Conservation (phyloP, 208 protist genomes). For the Acanthamoeba royreba region DNA sequence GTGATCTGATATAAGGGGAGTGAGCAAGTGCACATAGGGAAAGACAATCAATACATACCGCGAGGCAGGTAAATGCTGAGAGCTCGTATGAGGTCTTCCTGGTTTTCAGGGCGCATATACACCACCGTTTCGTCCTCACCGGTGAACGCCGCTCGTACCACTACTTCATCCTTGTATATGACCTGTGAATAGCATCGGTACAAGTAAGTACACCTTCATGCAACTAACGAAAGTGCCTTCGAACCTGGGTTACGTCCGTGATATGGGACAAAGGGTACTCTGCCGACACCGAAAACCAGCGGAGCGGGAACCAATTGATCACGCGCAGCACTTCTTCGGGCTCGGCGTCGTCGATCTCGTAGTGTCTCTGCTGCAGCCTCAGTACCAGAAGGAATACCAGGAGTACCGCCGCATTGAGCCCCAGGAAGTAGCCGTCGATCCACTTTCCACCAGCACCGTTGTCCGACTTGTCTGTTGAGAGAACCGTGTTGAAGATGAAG, state of each 20-base stretch:
- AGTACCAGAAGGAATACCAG: neutral
- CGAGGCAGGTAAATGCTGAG: neutral
- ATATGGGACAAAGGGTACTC: neutral
- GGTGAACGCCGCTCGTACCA: neutral
- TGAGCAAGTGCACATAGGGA: neutral
- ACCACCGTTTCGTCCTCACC: neutral
- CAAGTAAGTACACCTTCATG: too few relatives aligned
- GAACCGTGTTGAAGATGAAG: neutral
- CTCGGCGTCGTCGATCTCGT: neutral
- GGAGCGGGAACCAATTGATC: neutral
- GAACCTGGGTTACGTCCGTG: neutral
- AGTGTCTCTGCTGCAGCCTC: neutral
- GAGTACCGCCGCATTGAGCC: neutral
- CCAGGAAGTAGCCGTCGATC: neutral
- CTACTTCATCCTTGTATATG: neutral
- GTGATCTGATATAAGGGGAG: neutral
- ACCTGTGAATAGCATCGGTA: neutral
- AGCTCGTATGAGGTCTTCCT: neutral
- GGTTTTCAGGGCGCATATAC: neutral
- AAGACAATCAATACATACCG: neutral
- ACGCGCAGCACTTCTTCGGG: neutral
- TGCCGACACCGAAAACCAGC: neutral
- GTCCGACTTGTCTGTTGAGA: neutral
- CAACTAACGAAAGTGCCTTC: too few relatives aligned
- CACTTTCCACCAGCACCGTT: neutral